These are phyloP conservation scores for Ophidiomyces ophidiicola DNA, from an alignment of 2,329 filamentous ascomycete species.

Conservation along the genomic window DNA sequence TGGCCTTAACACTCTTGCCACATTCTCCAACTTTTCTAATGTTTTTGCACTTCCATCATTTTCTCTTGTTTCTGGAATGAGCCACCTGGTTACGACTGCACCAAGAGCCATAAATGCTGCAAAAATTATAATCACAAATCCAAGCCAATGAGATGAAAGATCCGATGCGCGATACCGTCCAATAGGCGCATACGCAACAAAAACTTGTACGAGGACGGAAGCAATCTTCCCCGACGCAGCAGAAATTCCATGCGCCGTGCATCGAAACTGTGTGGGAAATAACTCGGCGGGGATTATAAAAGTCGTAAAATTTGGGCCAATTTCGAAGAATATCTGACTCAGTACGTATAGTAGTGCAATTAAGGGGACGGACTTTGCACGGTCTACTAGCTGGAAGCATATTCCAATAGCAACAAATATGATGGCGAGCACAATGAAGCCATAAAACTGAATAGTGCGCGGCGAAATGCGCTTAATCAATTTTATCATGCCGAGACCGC, in stretches of 20 bases:
- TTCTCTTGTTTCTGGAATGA: not conserved
- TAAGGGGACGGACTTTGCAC: not conserved
- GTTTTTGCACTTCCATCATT: not conserved
- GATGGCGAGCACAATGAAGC: conserved; percentile 3
- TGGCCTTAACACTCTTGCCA: not conserved
- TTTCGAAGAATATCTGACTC: not conserved
- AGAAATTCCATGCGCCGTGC: not conserved
- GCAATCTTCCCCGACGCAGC: not conserved
- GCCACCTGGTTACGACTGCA: not conserved
- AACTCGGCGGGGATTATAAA: not conserved
- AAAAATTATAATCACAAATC: not conserved
- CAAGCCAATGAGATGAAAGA: not conserved
- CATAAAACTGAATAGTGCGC: conserved; percentile 9
- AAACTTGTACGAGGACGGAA: not conserved
- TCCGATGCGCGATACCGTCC: not conserved
- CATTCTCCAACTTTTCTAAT: not conserved
- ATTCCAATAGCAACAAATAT: conserved; percentile 5
- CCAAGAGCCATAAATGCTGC: not conserved
- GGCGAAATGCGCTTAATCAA: conserved; percentile 14
- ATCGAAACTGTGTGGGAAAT: not conserved
- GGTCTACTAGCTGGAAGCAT: conserved; percentile 2
- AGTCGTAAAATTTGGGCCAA: not conserved
- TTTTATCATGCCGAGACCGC: conserved; percentile 15
- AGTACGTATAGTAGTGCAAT: conserved; percentile 1
- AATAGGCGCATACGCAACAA: not conserved